phyloP scores from a whole-genome alignment of 1,284 basidiomycete species.

The Mrakiaceae sp. region DNA sequence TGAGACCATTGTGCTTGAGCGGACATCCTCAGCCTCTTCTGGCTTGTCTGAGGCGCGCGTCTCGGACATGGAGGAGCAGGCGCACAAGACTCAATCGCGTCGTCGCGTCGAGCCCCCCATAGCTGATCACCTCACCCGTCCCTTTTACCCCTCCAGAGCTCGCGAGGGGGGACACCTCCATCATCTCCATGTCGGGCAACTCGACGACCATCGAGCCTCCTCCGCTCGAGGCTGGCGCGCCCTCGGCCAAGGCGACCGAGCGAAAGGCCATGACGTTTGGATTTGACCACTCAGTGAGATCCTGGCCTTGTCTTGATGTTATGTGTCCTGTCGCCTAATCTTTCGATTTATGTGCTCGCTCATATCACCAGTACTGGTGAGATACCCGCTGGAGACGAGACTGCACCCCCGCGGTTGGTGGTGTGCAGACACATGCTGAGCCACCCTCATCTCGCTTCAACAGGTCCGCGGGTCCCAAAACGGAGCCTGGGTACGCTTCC shows the following conservation, averaged over 20 bases:
- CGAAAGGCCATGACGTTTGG: slow-evolving; percentile 79
- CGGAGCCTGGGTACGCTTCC: slow-evolving; percentile 78
- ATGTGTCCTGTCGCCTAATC: neutral
- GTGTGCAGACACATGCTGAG: slow-evolving; percentile 47
- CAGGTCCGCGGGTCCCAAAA: slow-evolving; percentile 71
- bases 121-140: slow-evolving; percentile 10
- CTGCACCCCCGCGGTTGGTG: neutral
- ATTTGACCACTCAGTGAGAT: slow-evolving; percentile 38
- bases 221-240: slow-evolving; percentile 35
- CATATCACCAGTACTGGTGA: slow-evolving; percentile 15
- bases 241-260: slow-evolving; percentile 49
- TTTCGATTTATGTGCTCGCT: neutral
- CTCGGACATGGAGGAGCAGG: neutral
- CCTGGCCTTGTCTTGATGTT: neutral
- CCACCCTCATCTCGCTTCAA: slow-evolving; percentile 40
- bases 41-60: neutral
- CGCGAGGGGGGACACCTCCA: slow-evolving; percentile 74
- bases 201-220: slow-evolving; percentile 84
- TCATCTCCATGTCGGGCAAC: slow-evolving; percentile 86
- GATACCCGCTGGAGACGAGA: neutral
- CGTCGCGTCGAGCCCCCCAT: neutral
- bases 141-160: slow-evolving; percentile 49
- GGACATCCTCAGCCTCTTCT: neutral
- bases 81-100: neutral
- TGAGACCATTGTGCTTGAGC: slow-evolving; percentile 4